Conservation (phyloP, 352 stramenopile species). For the Blastocystis sp. region DNA sequence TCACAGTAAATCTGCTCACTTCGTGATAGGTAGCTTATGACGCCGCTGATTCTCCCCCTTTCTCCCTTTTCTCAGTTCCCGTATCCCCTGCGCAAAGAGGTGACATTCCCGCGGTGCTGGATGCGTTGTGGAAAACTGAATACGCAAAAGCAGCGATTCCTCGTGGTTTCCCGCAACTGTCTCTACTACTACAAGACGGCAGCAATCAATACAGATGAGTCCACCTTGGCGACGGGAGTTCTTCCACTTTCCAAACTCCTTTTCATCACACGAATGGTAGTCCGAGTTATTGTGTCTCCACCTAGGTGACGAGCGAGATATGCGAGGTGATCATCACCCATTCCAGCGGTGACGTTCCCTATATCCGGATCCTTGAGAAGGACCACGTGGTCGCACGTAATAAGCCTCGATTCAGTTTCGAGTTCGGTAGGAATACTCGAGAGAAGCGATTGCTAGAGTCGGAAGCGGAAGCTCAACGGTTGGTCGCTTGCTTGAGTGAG, state of each 20-base stretch:
- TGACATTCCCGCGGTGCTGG: neutral
- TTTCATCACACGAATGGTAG: neutral
- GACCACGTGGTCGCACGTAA: neutral
- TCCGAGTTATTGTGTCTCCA: neutral
- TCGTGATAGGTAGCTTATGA: neutral
- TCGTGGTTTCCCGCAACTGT: slow-evolving; percentile 40
- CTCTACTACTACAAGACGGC: slow-evolving; percentile 39
- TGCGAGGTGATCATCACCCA: neutral
- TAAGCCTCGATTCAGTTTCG: neutral
- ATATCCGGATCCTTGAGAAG: neutral
- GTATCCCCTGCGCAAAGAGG: neutral
- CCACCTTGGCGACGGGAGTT: slow-evolving; percentile 9
- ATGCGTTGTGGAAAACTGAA: slow-evolving; percentile 52
- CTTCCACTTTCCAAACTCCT: neutral
- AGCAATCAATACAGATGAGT: neutral
- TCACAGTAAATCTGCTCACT: neutral
- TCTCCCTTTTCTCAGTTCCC: slow-evolving; percentile 4
- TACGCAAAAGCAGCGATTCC: neutral
- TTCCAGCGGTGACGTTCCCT: neutral
- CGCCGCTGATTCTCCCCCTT: neutral
- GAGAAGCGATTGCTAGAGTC: neutral
- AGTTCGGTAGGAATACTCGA: neutral
- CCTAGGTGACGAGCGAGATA: neutral
- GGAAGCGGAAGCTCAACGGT: neutral
- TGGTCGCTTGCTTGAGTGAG: neutral